Base-by-base conservation (phyloP, 768 basidiomycete species). In the Suillus alpinus region DNA sequence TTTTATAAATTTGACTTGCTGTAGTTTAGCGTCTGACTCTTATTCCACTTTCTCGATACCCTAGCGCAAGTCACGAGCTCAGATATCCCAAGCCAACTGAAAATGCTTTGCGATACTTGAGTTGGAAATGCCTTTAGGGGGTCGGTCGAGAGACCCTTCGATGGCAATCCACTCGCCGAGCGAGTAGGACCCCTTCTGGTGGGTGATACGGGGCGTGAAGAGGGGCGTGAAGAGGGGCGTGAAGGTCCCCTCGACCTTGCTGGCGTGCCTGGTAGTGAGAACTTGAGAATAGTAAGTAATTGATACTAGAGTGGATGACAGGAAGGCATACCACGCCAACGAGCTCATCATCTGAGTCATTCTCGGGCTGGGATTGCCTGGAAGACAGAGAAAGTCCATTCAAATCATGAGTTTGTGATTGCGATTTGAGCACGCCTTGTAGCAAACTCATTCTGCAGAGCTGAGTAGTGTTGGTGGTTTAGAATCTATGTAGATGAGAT, bases 21-120 rank as follows among this genome's bases (percentile, higher is more conserved):
- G 70, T 96, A 95, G 74, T 97, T 97, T 62, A 96, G 72, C 0
- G 94, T 91, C 76, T 95, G 92, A 64, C 92, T 94, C 70, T 86
- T 86, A 61, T 80, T 83, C 95, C 95, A 97, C 75, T 93, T 91
- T 73, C 83, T 87, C 51, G 85, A 92, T 5, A 96, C 93, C 37
- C 87, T 74, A 26, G 93, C 83, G 68, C 92, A 95, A 58, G 83
- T 81, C 4, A 91, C 88, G 41, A 96, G 82, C 59, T 92, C 86
- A 60, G 74, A 74, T 32, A 89, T 75, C 13, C 83, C 73, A 6
- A 97, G 77, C 56, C 75, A 73, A 1, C 81, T 72, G 68, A 96
- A 94, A 60, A 96, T 86, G 18, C 83, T 79, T 67, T 95, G 93
- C 0, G 88, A 87, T 20, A 95, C 68, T 65, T 94, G 89, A 8